These are phyloP conservation scores for Aspergillus carbonarius DNA, from an alignment of 2,329 filamentous ascomycete genomes.

Conservation along the genomic window DNA sequence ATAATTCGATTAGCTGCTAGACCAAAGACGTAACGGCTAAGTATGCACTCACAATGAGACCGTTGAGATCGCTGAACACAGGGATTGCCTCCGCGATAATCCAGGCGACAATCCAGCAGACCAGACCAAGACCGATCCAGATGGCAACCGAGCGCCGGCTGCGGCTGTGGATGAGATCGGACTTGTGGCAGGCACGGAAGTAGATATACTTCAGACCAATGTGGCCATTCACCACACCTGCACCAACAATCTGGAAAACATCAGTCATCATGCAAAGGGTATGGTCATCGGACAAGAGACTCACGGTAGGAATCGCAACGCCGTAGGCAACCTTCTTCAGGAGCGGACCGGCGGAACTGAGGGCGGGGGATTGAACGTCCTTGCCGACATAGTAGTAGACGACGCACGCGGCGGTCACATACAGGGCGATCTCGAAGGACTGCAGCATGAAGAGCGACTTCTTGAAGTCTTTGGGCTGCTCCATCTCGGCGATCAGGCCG, in stretches of 20 bases:
- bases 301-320: constrained; percentile 61
- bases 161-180: constrained; percentile 51
- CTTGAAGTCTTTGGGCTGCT: constrained; percentile 57
- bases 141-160: constrained; percentile 50
- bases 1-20: neutral
- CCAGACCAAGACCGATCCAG: constrained; percentile 58
- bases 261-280: neutral
- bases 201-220: constrained; percentile 67
- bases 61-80: constrained; percentile 60
- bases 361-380: constrained; percentile 62
- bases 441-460: constrained; percentile 63
- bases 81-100: constrained; percentile 68
- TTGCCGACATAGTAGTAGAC: constrained; percentile 66
- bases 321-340: constrained; percentile 65
- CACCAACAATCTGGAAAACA: constrained; percentile 56
- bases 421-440: constrained; percentile 57
- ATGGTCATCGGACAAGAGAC: neutral
- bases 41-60: neutral
- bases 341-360: constrained; percentile 57
- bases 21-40: neutral
- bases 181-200: constrained; percentile 61
- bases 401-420: constrained; percentile 63
- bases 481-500: constrained; percentile 63
- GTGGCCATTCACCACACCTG: constrained; percentile 66
- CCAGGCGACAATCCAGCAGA: constrained; percentile 61